These are phyloP conservation scores for Xerocomellus chrysenteron DNA, from an alignment of 768 basidiomycete species.

Conservation along the genomic window DNA sequence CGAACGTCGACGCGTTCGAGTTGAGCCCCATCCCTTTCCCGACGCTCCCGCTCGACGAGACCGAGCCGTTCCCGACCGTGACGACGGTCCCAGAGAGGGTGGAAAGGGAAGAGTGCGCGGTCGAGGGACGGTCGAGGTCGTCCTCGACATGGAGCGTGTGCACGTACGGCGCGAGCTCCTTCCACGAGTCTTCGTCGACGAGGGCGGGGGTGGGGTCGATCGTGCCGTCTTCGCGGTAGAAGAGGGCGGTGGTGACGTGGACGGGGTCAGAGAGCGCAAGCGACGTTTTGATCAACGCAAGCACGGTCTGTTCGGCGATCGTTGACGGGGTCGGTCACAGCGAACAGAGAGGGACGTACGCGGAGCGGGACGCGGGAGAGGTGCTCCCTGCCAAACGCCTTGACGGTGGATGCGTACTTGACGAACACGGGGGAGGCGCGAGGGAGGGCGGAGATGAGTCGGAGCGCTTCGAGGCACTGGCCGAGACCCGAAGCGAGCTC, in stretches of 20 bases:
- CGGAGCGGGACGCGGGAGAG: slow-evolving; percentile 34
- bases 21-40: slow-evolving; percentile 13
- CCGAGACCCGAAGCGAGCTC: slow-evolving; percentile 33
- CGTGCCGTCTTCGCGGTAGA: slow-evolving; percentile 26
- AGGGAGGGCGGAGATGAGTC: slow-evolving; percentile 31
- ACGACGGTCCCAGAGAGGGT: not conserved
- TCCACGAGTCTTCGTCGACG: slow-evolving; percentile 34
- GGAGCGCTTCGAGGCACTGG: slow-evolving; percentile 34
- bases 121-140: slow-evolving; percentile 19
- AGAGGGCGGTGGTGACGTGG: slow-evolving; percentile 22
- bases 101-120: slow-evolving; percentile 9
- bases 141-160: slow-evolving; percentile 23
- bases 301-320: slow-evolving; percentile 21
- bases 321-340: too few relatives aligned
- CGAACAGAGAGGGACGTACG: slow-evolving; percentile 11
- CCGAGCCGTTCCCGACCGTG: not conserved
- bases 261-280: slow-evolving; percentile 20
- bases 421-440: slow-evolving; percentile 29
- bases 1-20: slow-evolving; percentile 25
- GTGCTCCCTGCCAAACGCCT: slow-evolving; percentile 32
- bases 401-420: slow-evolving; percentile 22
- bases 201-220: slow-evolving; percentile 22
- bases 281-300: slow-evolving; percentile 23
- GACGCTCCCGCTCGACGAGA: not conserved
- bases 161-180: slow-evolving; percentile 31